Percentiles rank a stretch among this genome's conserved stretches.
phyloP scores from a whole-genome alignment of 2,329 filamentous ascomycete genomes.

The Ophiocordyceps sinensis region DNA sequence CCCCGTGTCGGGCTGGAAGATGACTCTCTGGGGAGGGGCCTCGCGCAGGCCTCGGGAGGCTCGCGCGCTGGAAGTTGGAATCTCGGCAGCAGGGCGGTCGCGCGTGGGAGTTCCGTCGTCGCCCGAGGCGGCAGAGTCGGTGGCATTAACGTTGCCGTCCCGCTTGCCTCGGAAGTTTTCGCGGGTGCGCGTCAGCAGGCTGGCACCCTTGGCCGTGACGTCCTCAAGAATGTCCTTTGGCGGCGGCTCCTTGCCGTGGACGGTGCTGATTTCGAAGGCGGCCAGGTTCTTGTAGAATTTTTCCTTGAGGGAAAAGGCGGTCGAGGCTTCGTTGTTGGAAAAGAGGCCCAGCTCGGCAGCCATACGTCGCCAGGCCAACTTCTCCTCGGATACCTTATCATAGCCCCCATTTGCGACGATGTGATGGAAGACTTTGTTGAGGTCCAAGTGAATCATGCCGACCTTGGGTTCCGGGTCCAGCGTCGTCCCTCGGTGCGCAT shows the following conservation, averaged over 20 bases:
- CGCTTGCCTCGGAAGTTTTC: slow-evolving; percentile 53
- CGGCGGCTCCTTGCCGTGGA: slow-evolving; percentile 68
- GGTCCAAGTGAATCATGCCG: slow-evolving; percentile 60
- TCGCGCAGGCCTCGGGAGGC: slow-evolving; percentile 57
- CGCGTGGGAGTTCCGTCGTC: slow-evolving; percentile 45
- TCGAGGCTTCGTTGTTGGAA: slow-evolving; percentile 62
- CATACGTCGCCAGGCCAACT: slow-evolving; percentile 73
- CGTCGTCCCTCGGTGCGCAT: slow-evolving; percentile 62
- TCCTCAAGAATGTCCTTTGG: slow-evolving; percentile 81
- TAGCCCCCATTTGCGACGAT: slow-evolving; percentile 71
- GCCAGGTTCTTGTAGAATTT: slow-evolving; percentile 83
- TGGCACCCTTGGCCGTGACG: slow-evolving; percentile 71
- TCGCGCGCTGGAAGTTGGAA: slow-evolving; percentile 35
- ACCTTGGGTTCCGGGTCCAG: slow-evolving; percentile 75
- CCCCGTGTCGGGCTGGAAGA: slow-evolving; percentile 70
- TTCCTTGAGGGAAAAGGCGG: slow-evolving; percentile 74
- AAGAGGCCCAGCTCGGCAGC: slow-evolving; percentile 63
- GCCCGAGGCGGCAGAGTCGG: slow-evolving; percentile 44
- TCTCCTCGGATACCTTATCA: slow-evolving; percentile 69
- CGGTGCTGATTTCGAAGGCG: slow-evolving; percentile 69
- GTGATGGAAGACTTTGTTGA: slow-evolving; percentile 64
- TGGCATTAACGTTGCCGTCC: slow-evolving; percentile 32
- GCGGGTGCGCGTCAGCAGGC: slow-evolving; percentile 61
- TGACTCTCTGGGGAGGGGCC: slow-evolving; percentile 69
- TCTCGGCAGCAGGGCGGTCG: slow-evolving; percentile 34